Base-by-base conservation (phyloP, 257 asterid species). In the Osmanthus fragrans region DNA sequence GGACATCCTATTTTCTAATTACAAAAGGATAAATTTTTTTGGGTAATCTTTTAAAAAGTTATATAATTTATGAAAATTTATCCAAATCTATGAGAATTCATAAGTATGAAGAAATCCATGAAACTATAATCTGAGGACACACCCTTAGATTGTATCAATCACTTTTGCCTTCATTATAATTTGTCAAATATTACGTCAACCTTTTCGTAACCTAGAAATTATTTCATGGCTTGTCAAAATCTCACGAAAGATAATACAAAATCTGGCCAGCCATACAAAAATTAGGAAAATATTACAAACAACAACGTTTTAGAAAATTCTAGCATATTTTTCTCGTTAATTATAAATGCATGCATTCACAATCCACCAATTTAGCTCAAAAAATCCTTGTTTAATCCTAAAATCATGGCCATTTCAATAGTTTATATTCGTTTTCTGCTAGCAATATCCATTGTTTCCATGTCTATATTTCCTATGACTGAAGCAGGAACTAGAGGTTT, bases 401-500 rank as follows among this genome's bases (percentile, higher is more conserved):
- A 18, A 69, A 73, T 75, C 69, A 83, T 80, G 80, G 73, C 72
- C 47, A 51, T 47, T 32, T 19, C 77, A 69, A 58, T 70, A 70
- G 42, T 21, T 71, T 82, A 58, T 56, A 13, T 80, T 30, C 76
- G 32, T 32, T 79, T 60, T 47, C 73, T 21, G 1, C 65, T 9
- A 33, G 2, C 66, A 56, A 56, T 56, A 56, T 56, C 30, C 66
- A 19, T 56, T 56, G 66, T 80, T 11, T 77, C 74, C 4, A 21
- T 76, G 21, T 15, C 79, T 9, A 74, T 25, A 39, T 67, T 80
- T 70, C 58, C 75, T 39, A 7, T 23, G 4, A 37, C 54, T 10
- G 79, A 89, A 77, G 90, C 94, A 40, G 21, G 15, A 25, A 45
- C 69, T 39, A 70, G 80, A 15, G 90, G 92, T 33, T 85, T 89